Evolutionary conservation across 129 eudicot genomes (phyloP).

Genomic region (Chrysanthemum makinoi): DNA sequence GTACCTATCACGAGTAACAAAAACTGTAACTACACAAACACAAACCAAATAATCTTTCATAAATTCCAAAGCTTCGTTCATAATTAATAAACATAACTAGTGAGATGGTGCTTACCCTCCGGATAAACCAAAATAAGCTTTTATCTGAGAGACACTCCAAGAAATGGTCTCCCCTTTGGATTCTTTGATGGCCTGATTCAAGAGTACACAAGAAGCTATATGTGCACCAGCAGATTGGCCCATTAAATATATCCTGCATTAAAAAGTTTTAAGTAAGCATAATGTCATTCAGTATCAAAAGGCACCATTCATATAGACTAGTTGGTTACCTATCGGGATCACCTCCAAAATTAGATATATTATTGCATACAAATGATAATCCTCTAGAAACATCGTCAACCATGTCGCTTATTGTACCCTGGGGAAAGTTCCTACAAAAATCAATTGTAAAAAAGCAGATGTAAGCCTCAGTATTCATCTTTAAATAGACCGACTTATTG

Average conservation of each 20-base stretch:
- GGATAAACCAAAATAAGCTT: slow-evolving; percentile 95
- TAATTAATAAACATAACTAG: not conserved
- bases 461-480: not conserved
- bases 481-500: no score
- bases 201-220: slow-evolving; percentile 79
- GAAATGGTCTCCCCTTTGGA: slow-evolving; percentile 57
- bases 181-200: slow-evolving; percentile 84
- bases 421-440: slow-evolving; percentile 87
- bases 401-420: slow-evolving; percentile 96
- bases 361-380: slow-evolving; percentile 73
- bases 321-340: slow-evolving; percentile 47
- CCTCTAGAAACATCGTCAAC: slow-evolving; percentile 82
- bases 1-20: slow-evolving; percentile 46
- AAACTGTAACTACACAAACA: slow-evolving; percentile 2
- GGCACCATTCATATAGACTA: not conserved
- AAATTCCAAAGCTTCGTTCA: no score
- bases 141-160: slow-evolving; percentile 87
- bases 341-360: slow-evolving; percentile 68
- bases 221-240: slow-evolving; percentile 99
- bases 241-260: slow-evolving; percentile 74
- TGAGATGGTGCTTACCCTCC: slow-evolving; percentile 69
- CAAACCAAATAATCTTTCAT: not conserved
- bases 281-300: not conserved
- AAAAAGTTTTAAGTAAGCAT: not conserved
- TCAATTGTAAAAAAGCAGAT: not conserved